Evolutionary conservation across 352 stramenopile genomes (phyloP), one percentile per base, ranked within the genome.

Genomic region (Phytophthora vignae): DNA sequence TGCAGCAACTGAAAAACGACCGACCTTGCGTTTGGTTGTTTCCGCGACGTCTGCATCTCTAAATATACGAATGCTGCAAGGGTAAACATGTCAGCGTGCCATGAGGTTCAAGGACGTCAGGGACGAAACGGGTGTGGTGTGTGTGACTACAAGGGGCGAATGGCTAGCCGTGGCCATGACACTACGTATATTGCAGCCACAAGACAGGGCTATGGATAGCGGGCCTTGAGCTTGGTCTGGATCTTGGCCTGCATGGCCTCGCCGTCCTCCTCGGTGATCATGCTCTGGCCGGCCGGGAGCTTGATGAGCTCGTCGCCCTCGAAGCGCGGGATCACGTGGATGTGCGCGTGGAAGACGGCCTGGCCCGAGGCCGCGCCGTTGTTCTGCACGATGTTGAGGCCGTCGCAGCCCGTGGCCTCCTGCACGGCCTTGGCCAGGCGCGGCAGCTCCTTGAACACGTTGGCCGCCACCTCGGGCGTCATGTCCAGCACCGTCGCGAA

Each of bases 331-430:
- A 95, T 87, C 53, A 96, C 89, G 76, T 96, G 89, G 42, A 94
- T 81, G 53, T 96, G 89, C 19, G 77, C 82, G 77, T 95, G 87
- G 75, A 95, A 94, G 29, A 95, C 86, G 1, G 78, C 82, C 64
- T 96, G 89, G 1, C 85, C 89, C 1, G 89, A 60, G 10, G 85
- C 73, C 1, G 73, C 25, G 29, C 85, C 85, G 62, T 96, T 96
- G 82, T 96, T 95, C 78, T 96, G 87, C 29, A 96, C 69, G 72
- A 96, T 88, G 67, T 95, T 94, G 68, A 95, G 67, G 36, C 89
- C 87, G 25, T 87, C 78, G 25, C 77, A 79, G 8, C 84, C 85
- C 4, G 88, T 93, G 21, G 89, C 89, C 66, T 87, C 74, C 65
- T 92, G 79, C 49, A 96, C 87, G 5, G 87, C 89, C 57, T 89